phyloP scores from a whole-genome alignment of 495 filamentous ascomycete genomes.

The Aspergillus cavernicola region DNA sequence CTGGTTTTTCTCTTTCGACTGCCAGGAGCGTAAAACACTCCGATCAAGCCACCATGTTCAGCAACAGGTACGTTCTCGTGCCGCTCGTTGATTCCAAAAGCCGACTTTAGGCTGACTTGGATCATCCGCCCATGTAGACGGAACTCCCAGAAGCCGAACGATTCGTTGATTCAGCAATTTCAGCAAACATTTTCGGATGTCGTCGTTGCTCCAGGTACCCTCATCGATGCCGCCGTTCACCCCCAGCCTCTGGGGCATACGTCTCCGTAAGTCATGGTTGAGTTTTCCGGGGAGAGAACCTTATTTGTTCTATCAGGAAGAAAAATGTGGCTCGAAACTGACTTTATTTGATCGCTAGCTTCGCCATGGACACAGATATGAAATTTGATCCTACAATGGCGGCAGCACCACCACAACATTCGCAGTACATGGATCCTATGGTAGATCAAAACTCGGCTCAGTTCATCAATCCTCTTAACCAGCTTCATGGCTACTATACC shows the following conservation, averaged over 20 bases:
- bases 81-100: background rate
- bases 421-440: conserved; percentile 80
- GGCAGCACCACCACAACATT: conserved; percentile 71
- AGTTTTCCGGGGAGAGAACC: too few species aligned
- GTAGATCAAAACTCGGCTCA: conserved; percentile 80
- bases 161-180: conserved; percentile 81
- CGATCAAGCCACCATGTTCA: conserved; percentile 32
- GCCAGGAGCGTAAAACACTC: conserved; percentile 8
- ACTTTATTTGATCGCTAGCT: conserved; percentile 22
- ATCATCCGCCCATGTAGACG: conserved; percentile 48
- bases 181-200: conserved; percentile 68
- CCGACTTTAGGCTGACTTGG: conserved; percentile 6
- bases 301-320: too few species aligned
- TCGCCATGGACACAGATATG: conserved; percentile 49
- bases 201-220: conserved; percentile 38
- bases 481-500: conserved; percentile 80
- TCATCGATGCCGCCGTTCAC: conserved; percentile 4
- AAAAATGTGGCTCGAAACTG: too few species aligned
- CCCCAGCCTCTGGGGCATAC: background rate
- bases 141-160: conserved; percentile 80
- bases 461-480: conserved; percentile 72
- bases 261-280: too few species aligned
- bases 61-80: conserved; percentile 34
- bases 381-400: conserved; percentile 74
- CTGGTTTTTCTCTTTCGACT: background rate